A percentile compares a stretch with the other conserved stretches of the same genome.
These are phyloP conservation scores for Wickerhamiella dianesei DNA, from an alignment of 805 yeast species.

Conservation along the genomic window DNA sequence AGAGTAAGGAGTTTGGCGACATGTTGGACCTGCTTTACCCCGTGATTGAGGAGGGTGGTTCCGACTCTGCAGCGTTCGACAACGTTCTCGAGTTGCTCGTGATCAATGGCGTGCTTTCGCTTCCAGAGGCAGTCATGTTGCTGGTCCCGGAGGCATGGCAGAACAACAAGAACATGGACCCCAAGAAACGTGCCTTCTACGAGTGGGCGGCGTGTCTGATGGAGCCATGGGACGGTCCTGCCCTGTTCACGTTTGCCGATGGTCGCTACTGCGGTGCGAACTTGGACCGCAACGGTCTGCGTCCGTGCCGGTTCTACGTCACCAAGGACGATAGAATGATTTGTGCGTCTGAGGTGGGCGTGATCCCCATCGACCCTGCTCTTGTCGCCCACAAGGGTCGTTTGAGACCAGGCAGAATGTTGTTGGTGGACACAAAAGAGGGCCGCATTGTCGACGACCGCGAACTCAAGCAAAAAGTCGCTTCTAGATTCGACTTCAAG, in stretches of 20 bases:
- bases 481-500: constrained; percentile 79
- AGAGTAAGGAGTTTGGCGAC: constrained; percentile 73
- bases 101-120: constrained; percentile 77
- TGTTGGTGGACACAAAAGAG: constrained; percentile 82
- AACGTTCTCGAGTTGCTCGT: constrained; percentile 86
- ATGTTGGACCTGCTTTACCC: constrained; percentile 86
- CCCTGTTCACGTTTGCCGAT: constrained; percentile 89
- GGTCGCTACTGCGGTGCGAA: constrained; percentile 98
- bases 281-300: constrained; percentile 89
- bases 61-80: constrained; percentile 96
- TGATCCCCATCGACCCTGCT: constrained; percentile 74
- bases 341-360: constrained; percentile 98
- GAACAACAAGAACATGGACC: constrained; percentile 71
- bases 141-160: constrained; percentile 98
- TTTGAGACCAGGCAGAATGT: constrained; percentile 90
- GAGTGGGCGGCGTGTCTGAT: constrained; percentile 98
- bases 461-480: constrained; percentile 67
- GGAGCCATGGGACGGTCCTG: constrained; percentile 99
- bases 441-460: constrained; percentile 90
- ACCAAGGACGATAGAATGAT: constrained; percentile 91
- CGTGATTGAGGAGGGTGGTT: constrained; percentile 95
- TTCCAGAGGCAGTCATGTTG: constrained; percentile 95
- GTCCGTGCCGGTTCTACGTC: constrained; percentile 96
- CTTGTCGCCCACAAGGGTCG: constrained; percentile 81
- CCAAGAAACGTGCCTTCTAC: constrained; percentile 84